Base-by-base conservation (phyloP, 2,329 filamentous ascomycete genomes). In the Apiospora rasikravindrae region DNA sequence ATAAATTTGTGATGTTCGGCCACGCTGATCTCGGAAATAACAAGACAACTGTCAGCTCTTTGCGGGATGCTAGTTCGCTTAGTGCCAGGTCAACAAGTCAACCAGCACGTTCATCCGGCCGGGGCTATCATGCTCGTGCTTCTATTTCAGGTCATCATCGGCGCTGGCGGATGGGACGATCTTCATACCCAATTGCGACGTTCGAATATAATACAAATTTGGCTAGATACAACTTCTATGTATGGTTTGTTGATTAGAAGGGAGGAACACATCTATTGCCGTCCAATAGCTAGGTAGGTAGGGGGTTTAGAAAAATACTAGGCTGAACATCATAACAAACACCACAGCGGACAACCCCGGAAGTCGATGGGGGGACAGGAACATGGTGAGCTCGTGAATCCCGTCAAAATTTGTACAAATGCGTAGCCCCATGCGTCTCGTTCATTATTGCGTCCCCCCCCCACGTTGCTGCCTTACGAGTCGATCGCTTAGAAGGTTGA, bases 401-500 rank as follows among this genome's bases (percentile, higher is more conserved):
- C 57, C 19, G 33, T 40, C 33, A 22, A 40, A 40, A 40, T 16
- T n/a, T 37, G 57, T 40, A 64, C 57, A 24, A 40, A 64, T 64
- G 33, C 57, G 22, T 64, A 64, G 57, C 33, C 11, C 19, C 57
- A n/a, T 37, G 33, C 33, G 40, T 22, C 10, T 64, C 33, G 11
- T 33, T 47, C 14, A 47, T 45, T 45, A 19, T 68, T 26, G 16
- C 14, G 11, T 68, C 40, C 44, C 26, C 66, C 40, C 44, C 26
- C 66, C 66, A 22, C 10, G 4, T 22, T 29, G 37, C n/a, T 45
- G 24, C 42, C n/a, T 29, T 33, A 44, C 22, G 37, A 45, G 29
- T 37, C 4, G 19, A 37, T 22, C 29, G 22, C 19, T 78, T 75
- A 83, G 75, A 83, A 79, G 73, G 78, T 75, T 42, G 75, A 74